A percentile compares a stretch with the other conserved stretches of the same genome.
Conservation (phyloP, 2,329 filamentous ascomycete genomes). For the Botrytis deweyae region DNA sequence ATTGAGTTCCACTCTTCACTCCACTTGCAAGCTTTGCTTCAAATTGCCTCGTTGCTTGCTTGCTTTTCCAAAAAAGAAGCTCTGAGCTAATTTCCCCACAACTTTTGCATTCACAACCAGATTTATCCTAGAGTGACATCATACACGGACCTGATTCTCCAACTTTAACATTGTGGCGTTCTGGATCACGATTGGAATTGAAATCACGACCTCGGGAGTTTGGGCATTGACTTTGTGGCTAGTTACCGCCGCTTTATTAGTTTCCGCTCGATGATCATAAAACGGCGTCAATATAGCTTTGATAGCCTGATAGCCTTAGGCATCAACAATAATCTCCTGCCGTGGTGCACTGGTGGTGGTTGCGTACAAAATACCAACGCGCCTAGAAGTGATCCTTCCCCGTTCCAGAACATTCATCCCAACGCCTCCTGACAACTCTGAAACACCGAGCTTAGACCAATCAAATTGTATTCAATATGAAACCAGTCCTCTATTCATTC, state of each 20-base stretch:
- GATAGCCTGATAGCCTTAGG: background rate
- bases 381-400: background rate
- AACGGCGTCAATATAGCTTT: background rate
- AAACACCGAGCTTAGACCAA: background rate
- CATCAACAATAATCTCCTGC: background rate
- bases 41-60: background rate
- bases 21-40: background rate
- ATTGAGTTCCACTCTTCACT: background rate
- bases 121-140: slow-evolving; percentile 15
- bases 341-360: too few species aligned
- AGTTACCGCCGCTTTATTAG: background rate
- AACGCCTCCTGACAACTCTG: background rate
- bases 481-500: background rate
- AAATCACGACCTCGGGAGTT: background rate
- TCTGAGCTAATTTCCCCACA: slow-evolving; percentile 9
- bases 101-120: background rate
- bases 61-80: background rate
- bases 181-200: background rate
- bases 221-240: background rate
- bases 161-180: slow-evolving; percentile 10
- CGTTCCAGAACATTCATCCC: background rate
- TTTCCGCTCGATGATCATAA: background rate
- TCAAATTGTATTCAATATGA: background rate
- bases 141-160: slow-evolving; percentile 9
- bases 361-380: background rate